A percentile compares a stretch with the other conserved stretches of the same genome.
phyloP scores from a whole-genome alignment of 306 rosid genomes.

The Prunus mume region DNA sequence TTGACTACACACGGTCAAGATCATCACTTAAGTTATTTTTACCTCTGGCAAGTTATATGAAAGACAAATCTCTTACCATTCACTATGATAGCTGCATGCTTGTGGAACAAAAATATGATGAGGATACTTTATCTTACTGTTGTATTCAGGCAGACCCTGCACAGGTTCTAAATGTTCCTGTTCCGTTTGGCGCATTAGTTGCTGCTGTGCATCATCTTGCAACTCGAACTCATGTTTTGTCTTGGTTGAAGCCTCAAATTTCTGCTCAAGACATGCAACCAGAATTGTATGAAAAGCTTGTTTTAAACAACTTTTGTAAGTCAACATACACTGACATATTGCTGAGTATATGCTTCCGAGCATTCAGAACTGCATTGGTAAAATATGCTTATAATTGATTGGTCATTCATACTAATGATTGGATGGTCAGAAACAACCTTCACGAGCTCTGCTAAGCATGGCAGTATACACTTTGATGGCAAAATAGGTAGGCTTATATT shows the following conservation, averaged over 20 bases:
- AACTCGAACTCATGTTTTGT: constrained; percentile 49
- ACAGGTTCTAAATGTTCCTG: constrained; percentile 68
- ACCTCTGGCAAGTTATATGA: constrained; percentile 72
- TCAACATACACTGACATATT: background rate
- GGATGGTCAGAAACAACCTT: background rate
- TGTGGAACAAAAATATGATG: background rate
- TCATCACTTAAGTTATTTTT: constrained; percentile 76
- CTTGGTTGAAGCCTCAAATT: constrained; percentile 74
- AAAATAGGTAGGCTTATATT: background rate
- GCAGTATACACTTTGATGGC: background rate
- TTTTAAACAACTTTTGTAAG: constrained; percentile 76
- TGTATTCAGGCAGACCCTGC: constrained; percentile 62
- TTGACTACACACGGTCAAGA: constrained; percentile 70
- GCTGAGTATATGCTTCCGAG: background rate
- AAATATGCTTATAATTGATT: background rate
- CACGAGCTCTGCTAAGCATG: background rate
- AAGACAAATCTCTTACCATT: background rate
- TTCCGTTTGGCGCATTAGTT: constrained; percentile 69
- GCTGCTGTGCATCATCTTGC: constrained; percentile 57
- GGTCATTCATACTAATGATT: background rate
- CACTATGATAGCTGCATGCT: background rate
- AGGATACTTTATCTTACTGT: constrained; percentile 14
- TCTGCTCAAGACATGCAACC: constrained; percentile 70
- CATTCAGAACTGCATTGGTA: background rate
- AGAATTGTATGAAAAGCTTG: constrained; percentile 63